Conservation (phyloP, 2,329 filamentous ascomycete genomes). For the Pseudogymnoascus sp. region DNA sequence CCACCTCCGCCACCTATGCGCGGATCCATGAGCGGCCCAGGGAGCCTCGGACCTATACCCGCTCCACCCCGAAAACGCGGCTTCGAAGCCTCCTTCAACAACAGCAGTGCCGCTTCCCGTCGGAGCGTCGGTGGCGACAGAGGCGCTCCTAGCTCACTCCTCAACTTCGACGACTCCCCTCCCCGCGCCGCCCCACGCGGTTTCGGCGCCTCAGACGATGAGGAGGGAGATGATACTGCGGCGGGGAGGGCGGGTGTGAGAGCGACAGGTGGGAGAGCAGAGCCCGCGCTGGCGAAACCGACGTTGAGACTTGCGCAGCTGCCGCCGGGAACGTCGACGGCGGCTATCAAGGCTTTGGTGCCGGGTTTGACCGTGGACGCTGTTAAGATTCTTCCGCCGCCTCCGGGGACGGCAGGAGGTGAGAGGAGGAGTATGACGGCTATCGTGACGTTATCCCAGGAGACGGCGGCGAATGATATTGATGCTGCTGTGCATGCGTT, state of each 20-base stretch:
- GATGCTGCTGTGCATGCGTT: slow-evolving; percentile 69
- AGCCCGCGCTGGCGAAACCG: slow-evolving; percentile 52
- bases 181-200: slow-evolving; percentile 50
- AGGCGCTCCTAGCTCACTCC: slow-evolving; percentile 10
- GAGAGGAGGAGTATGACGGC: slow-evolving; percentile 68
- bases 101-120: background rate
- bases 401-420: slow-evolving; percentile 32
- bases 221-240: slow-evolving; percentile 37
- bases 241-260: slow-evolving; percentile 18
- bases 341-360: slow-evolving; percentile 51
- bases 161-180: background rate
- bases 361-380: slow-evolving; percentile 59
- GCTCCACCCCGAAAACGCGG: slow-evolving; percentile 46
- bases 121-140: background rate
- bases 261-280: slow-evolving; percentile 33
- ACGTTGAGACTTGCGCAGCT: slow-evolving; percentile 53
- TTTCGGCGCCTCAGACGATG: slow-evolving; percentile 61
- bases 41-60: slow-evolving; percentile 49
- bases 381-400: slow-evolving; percentile 56
- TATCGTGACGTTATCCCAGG: slow-evolving; percentile 71
- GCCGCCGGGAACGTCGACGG: slow-evolving; percentile 50
- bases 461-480: slow-evolving; percentile 75
- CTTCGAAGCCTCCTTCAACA: slow-evolving; percentile 36
- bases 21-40: slow-evolving; percentile 46
- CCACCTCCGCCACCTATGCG: background rate